Percentiles rank a stretch among this genome's conserved stretches.
Conservation (phyloP, 495 filamentous ascomycete species). For the Xylaria palmicola region DNA sequence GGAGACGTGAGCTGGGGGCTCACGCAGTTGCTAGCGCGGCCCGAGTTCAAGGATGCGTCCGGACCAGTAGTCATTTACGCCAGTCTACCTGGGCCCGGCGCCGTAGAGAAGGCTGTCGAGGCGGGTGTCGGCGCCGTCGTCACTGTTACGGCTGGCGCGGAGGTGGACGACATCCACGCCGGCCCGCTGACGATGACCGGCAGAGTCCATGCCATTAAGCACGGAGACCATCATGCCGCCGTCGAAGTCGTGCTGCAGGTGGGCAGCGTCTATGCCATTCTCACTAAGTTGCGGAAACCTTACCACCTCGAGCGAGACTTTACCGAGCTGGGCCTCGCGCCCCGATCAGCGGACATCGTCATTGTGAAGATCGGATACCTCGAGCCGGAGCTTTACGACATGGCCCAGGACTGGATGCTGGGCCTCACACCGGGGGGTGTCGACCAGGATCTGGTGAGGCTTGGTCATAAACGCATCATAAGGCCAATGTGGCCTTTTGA, state of each 20-base stretch:
- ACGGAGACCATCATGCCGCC: slow-evolving; percentile 50
- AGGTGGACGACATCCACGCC: slow-evolving; percentile 52
- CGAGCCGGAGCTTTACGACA: slow-evolving; percentile 56
- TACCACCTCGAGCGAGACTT: slow-evolving; percentile 59
- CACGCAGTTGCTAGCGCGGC: slow-evolving; percentile 43
- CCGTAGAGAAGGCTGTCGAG: slow-evolving; percentile 42
- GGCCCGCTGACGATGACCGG: slow-evolving; percentile 56
- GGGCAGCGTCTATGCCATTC: slow-evolving; percentile 54
- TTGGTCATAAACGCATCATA: slow-evolving; percentile 49
- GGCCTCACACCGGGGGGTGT: slow-evolving; percentile 56
- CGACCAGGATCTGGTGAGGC: slow-evolving; percentile 51
- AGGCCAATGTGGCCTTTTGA: slow-evolving; percentile 61
- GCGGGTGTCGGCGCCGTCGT: slow-evolving; percentile 52
- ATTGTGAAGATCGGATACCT: slow-evolving; percentile 62
- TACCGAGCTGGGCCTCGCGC: slow-evolving; percentile 46
- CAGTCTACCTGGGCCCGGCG: slow-evolving; percentile 52
- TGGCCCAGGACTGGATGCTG: slow-evolving; percentile 57
- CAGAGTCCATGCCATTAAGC: slow-evolving; percentile 51
- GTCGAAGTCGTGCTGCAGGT: slow-evolving; percentile 54
- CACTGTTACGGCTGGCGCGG: slow-evolving; percentile 55
- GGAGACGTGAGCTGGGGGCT: slow-evolving; percentile 58
- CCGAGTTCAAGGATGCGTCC: slow-evolving; percentile 43
- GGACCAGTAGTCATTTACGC: slow-evolving; percentile 55
- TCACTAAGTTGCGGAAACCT: slow-evolving; percentile 57
- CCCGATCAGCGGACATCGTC: slow-evolving; percentile 51